Evolutionary conservation across 306 rosid species (phyloP), one percentile per base, ranked within the genome.

Genomic region (Acacia crassicarpa): DNA sequence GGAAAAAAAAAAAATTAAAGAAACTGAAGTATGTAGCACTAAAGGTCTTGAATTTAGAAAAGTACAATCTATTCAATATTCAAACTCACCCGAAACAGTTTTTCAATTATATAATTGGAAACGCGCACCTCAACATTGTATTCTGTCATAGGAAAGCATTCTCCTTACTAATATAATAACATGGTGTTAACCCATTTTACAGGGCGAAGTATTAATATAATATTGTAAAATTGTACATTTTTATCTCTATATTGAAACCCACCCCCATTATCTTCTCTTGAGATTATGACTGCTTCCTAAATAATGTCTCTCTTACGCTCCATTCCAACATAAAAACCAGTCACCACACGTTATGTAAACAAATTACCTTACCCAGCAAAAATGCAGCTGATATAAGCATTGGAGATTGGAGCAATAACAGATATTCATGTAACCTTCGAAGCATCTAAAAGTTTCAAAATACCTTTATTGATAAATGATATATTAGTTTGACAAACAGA

Each of bases 291-390:
- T 13, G 25, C 41, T 19, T 22, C 40, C 38, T 76, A 22, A 22
- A 17, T 4, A 75, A 75, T 41, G 49, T 22, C 79, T 58, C 58
- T 59, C 70, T 70, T 14, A 25, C 2, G 27, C 45, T 35, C 70
- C 56, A n/a, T 38, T 69, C 56, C 25, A 23, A 14, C 22, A 13
- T 15, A 40, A 40, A 58, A 22, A 4, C n/a, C 65, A 74, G 44
- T 5, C 30, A 61, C 19, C 72, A 67, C n/a, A 68, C 41, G 40
- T 11, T 20, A 71, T 71, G 14, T 13, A 12, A 71, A 10, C 40
- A n/a, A 58, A 16, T 41, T 77, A 40, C 69, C 23, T 75, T 75
- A 38, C 51, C 13, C 69, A 75, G 79, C 40, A 41, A 54, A 74
- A 38, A 16, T 9, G 48, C 20, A 25, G 17, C 66, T 9, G 32